Evolutionary conservation across 2,329 filamentous ascomycete species (phyloP), one percentile per base, ranked within the genome.

Genomic region (Talaromyces rugulosus): DNA sequence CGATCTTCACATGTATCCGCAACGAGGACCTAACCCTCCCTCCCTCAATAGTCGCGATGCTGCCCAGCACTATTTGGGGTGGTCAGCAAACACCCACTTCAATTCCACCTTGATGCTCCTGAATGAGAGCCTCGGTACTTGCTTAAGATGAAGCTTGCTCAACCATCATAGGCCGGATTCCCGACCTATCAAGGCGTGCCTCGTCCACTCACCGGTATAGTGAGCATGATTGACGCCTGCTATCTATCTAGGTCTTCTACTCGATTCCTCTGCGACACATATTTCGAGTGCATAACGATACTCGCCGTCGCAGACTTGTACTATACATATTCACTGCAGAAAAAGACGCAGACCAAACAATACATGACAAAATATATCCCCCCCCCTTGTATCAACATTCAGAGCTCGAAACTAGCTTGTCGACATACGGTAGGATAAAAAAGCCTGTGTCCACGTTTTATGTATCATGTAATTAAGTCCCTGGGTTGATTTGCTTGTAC

Each of bases 121-220:
- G 31, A 82, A 82, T 65, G 78, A 81, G 64, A 81, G 77, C 64
- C 68, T 81, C 66, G 76, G 76, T 28, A 77, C 76, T 18, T 82
- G 80, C 68, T 68, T 82, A 14, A 68, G 65, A 63, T 73, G 60
- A 67, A 42, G 11, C 44, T 27, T 23, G 18, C 36, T 30, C 53
- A 42, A 30, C 18, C n/a, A n/a, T 47, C 6, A 47, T 47, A 5
- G 23, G 18, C 7, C n/a, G 42, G 23, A 23, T 18, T 7, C 12
- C 18, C 44, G 44, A 27, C 23, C 12, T 18, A 27, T 23, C 9
- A 18, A 47, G 3, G 18, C 44, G 44, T 27, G n/a, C 44, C 44
- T 27, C 44, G 44, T 14, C 27, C 23, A 27, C 23, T 11, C n/a
- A 27, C 11, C 3, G 23, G 11, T 42, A 63, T 44, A n/a, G 33